Percentiles rank a stretch among this genome's conserved stretches.
Conservation (phyloP, 805 yeast genomes). For the Metschnikowia koreensis region DNA sequence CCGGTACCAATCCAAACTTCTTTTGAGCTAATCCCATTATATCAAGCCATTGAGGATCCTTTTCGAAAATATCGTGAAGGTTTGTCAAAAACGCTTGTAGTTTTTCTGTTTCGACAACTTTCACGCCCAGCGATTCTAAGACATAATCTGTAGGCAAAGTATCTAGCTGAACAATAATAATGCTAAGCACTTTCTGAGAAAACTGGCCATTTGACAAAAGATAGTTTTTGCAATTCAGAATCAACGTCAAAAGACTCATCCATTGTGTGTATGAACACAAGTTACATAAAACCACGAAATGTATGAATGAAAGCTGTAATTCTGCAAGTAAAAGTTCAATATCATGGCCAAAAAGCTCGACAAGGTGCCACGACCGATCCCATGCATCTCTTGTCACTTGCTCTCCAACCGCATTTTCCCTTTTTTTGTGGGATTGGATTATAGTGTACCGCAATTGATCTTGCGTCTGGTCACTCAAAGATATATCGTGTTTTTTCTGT, state of each 20-base stretch:
- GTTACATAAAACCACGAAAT: slow-evolving; percentile 55
- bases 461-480: slow-evolving; percentile 24
- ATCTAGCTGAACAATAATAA: slow-evolving; percentile 37
- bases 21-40: slow-evolving; percentile 9
- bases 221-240: slow-evolving; percentile 31
- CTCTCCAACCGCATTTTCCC: slow-evolving; percentile 26
- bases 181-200: slow-evolving; percentile 28
- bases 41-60: slow-evolving; percentile 19
- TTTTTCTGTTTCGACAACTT: slow-evolving; percentile 19
- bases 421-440: slow-evolving; percentile 40
- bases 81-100: slow-evolving; percentile 22
- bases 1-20: slow-evolving; percentile 5
- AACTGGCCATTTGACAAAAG: slow-evolving; percentile 24
- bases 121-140: slow-evolving; percentile 16
- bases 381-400: slow-evolving; percentile 48
- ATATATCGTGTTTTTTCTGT: slow-evolving; percentile 17
- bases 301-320: slow-evolving; percentile 49
- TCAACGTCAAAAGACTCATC: slow-evolving; percentile 49
- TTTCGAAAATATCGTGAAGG: slow-evolving; percentile 14
- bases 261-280: slow-evolving; percentile 65
- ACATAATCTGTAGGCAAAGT: slow-evolving; percentile 44
- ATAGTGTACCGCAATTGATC: slow-evolving; percentile 41
- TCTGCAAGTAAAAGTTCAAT: slow-evolving; percentile 46
- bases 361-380: slow-evolving; percentile 63
- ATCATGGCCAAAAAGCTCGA: slow-evolving; percentile 33